Base-by-base conservation (phyloP, 2,329 filamentous ascomycete genomes). In the Lasiodiplodia hormozganensis region DNA sequence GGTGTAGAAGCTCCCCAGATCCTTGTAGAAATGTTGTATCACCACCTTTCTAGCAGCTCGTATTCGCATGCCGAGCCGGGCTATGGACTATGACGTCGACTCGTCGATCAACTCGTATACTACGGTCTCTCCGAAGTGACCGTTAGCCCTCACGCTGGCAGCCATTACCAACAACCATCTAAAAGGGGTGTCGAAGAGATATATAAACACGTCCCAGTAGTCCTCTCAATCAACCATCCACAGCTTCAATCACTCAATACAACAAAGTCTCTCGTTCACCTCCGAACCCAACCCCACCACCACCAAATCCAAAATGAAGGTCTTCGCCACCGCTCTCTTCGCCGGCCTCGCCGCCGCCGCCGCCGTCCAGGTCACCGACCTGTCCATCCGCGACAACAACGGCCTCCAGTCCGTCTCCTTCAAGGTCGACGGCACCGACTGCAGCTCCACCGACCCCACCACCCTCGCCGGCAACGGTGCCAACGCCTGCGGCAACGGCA, bases 361-460 rank as follows among this genome's bases (percentile, higher is more conserved):
- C 57, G 14, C 60, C n/a, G 52, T 31, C 52, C 23, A 28, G 34
- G 53, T 67, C 52, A 67, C 51, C 36, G 64, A 67, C 64, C 36
- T 67, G 18, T 58, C 34, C 64, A 67, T 67, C 64, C 64, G 64
- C 53, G 64, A 67, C 52, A 67, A 67, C 64, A 11, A 57, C 36
- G 64, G 64, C 52, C 53, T 67, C n/a, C 62, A 56, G 62, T n/a
- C 62, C 62, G 62, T 51, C 49, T 54, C 49, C 21, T 54, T 65
- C 47, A 65, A 31, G 25, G 23, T 64, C 60, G 40, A 51, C 25
- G 60, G 60, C 47, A 34, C 31, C 31, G 51, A 54, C 43, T 65
- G 62, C 49, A 38, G 31, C 12, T 31, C 23, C 7, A 36, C 28
- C 25, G 28, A 52, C 49, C 16, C 25, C 28, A 6, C 34, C n/a